phyloP scores from a whole-genome alignment of 2,329 filamentous ascomycete genomes.

The Xylariaceae sp. region DNA sequence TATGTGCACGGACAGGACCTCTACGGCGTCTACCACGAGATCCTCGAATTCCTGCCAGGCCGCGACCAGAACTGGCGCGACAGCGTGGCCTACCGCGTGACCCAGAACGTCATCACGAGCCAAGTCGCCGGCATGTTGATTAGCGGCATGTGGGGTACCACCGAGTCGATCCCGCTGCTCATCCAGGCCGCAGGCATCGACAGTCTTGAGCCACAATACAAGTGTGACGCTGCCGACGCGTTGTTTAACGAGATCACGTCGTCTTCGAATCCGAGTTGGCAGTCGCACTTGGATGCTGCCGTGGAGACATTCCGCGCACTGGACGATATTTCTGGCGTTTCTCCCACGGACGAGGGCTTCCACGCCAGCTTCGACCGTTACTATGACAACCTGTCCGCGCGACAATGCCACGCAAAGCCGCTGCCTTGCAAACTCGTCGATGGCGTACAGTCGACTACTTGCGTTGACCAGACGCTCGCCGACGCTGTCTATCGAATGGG shows the following conservation, averaged over 20 bases:
- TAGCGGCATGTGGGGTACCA: constrained; percentile 57
- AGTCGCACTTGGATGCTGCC: constrained; percentile 55
- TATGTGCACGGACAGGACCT: constrained; percentile 72
- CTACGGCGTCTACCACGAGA: constrained; percentile 66
- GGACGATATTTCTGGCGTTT: constrained; percentile 64
- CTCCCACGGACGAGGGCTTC: constrained; percentile 52
- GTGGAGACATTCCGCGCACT: constrained; percentile 52
- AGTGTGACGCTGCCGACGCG: constrained; percentile 49
- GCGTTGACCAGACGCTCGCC: constrained; percentile 58
- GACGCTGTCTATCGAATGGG: constrained; percentile 70
- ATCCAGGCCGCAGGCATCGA: constrained; percentile 57
- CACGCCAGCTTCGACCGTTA: constrained; percentile 74
- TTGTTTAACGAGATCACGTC: constrained; percentile 44
- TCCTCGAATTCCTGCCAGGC: constrained; percentile 61
- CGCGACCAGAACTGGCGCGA: constrained; percentile 37
- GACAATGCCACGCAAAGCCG: constrained; percentile 69
- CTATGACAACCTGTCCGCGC: constrained; percentile 75
- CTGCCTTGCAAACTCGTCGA: constrained; percentile 59
- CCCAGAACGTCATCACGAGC: constrained; percentile 76
- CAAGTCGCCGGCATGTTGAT: constrained; percentile 74
- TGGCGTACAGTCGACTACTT: constrained; percentile 45
- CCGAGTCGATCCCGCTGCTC: constrained; percentile 40
- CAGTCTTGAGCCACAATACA: constrained; percentile 68
- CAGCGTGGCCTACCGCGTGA: constrained; percentile 62
- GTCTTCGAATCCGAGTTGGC: constrained; percentile 49